phyloP scores from a whole-genome alignment of 2,329 filamentous ascomycete species.

The Fusarium subtropicale region DNA sequence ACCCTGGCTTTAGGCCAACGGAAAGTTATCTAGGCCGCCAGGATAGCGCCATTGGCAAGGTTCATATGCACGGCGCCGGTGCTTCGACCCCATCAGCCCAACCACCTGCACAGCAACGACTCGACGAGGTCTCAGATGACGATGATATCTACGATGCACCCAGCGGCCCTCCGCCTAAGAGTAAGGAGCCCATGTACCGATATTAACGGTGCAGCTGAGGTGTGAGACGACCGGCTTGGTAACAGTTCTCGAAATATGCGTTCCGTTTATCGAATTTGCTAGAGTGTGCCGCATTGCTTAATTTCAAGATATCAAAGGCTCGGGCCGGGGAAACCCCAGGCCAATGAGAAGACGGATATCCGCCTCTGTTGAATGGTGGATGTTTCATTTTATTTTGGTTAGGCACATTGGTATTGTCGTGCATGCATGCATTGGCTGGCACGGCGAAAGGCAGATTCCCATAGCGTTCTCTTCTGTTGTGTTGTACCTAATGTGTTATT shows the following conservation, averaged over 20 bases:
- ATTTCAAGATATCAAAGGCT: constrained; percentile 1
- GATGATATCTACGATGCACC: constrained; percentile 56
- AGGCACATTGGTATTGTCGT: constrained; percentile 23
- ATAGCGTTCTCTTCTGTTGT: constrained; percentile 41
- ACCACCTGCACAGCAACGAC: constrained; percentile 32
- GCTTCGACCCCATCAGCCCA: constrained; percentile 32
- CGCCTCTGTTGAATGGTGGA: constrained; percentile 16
- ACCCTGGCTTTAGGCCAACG: constrained; percentile 52
- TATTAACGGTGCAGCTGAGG: constrained; percentile 42
- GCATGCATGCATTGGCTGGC: constrained; percentile 41
- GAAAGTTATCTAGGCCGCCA: constrained; percentile 51
- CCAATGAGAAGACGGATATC: background rate
- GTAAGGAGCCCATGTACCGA: constrained; percentile 53
- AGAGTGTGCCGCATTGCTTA: constrained; percentile 4
- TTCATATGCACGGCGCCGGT: constrained; percentile 57
- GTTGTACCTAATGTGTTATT: constrained; percentile 29
- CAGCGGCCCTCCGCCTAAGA: constrained; percentile 49
- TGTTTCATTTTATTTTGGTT: constrained; percentile 24
- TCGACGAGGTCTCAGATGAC: constrained; percentile 49
- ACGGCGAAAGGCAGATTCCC: constrained; percentile 43
- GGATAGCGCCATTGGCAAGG: constrained; percentile 56
- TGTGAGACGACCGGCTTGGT: background rate
- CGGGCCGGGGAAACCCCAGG: background rate
- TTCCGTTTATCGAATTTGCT: background rate
- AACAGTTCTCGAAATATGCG: background rate